Conservation (phyloP, 129 eudicot genomes). For the Logfia minima region DNA sequence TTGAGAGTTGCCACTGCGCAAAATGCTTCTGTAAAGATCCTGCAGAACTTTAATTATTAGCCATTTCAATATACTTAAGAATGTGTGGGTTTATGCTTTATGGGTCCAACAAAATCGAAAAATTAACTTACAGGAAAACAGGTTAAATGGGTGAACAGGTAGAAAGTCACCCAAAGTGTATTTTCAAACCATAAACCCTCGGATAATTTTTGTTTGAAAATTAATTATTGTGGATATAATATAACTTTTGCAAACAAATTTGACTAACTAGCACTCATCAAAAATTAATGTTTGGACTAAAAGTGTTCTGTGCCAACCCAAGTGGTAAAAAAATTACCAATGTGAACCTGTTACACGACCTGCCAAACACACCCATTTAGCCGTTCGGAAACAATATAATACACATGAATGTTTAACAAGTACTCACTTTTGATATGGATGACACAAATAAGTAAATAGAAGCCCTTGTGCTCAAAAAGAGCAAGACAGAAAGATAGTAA, state of each 20-base stretch:
- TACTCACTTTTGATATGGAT: not conserved
- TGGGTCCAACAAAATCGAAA: not conserved
- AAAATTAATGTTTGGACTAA: not conserved
- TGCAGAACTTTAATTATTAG: slow-evolving; percentile 26
- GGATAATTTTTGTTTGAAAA: not conserved
- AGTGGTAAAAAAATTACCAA: not conserved
- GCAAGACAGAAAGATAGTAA: not conserved
- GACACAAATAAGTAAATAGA: not conserved
- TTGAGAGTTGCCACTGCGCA: slow-evolving; percentile 46
- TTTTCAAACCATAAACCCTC: not conserved
- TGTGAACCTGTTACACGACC: not conserved
- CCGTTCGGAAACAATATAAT: not conserved
- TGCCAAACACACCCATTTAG: not conserved
- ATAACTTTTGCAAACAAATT: not conserved
- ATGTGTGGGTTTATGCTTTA: not conserved
- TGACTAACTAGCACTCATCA: not conserved
- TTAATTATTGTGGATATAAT: slow-evolving; percentile 2
- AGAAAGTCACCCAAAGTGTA: not conserved
- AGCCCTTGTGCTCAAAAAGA: not conserved
- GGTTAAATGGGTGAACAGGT: not conserved
- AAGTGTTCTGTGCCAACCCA: not conserved
- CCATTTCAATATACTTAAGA: not conserved
- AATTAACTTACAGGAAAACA: not conserved
- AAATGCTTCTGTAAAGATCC: slow-evolving; percentile 78
- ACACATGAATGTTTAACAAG: not conserved